Evolutionary conservation across 441 rosid genomes (phyloP), one percentile per base, ranked within the genome.

Genomic region (Brassica hybrid): DNA sequence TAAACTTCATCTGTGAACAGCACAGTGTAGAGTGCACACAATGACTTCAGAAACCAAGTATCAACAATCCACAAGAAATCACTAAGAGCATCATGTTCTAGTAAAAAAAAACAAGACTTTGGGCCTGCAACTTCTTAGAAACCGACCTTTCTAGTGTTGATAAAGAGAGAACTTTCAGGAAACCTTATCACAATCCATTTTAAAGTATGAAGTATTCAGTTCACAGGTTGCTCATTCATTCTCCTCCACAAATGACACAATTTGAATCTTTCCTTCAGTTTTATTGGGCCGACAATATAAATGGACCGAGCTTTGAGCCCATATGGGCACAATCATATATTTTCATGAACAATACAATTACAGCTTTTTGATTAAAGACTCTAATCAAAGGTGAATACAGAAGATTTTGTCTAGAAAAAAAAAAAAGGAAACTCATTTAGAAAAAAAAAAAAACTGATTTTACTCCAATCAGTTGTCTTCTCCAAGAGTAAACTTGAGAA

Each of bases 401-500:
- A 77, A 65, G 56, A 14, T 30, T 34, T 25, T 65, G 81, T 78
- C 74, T 73, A 68, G 60, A 78, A 67, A 72, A 60, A 21, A 72
- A 60, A 54, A 45, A 27, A 72, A 60, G 36, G 41, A 64, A 36
- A 69, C 77, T 60, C 38, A 32, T 34, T 16, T 60, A 52, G 11
- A 27, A 27, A 4, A 27, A 27, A 65, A 65, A 65, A 50, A 60
- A 58, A 60, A 6, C 23, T 73, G 25, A n/a, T 21, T 8, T 12
- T 27, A 1, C 18, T 23, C 5, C 30, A 41, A 0, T 60, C 71
- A 79, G 65, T 80, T 73, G 64, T 73, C 81, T 73, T 91, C 97
- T 69, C 97, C 97, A 30, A 95, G 92, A 11, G 95, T 89, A 62
- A 89, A 95, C 77, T 81, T 83, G 30, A 86, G 77, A 75, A 95